These are phyloP conservation scores for Fistulifera pelliculosa DNA, from an alignment of 108 stramenopile genomes.

Conservation along the genomic window DNA sequence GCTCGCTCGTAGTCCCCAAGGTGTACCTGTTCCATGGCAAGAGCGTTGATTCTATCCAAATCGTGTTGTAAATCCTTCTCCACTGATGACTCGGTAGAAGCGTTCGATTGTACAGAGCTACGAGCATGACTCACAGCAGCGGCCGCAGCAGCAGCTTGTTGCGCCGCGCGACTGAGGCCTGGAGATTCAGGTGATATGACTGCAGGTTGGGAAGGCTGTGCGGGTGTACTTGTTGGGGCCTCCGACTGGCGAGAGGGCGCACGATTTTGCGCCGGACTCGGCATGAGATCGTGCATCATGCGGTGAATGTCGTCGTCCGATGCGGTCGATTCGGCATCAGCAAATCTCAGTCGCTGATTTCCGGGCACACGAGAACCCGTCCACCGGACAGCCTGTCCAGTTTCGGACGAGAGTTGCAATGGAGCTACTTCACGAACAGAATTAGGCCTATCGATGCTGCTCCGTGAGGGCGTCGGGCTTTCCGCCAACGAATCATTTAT, in stretches of 20 bases:
- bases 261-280: too few relatives aligned
- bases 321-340: too few relatives aligned
- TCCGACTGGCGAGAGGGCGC: too few relatives aligned
- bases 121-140: not conserved
- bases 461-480: not conserved
- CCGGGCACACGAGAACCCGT: too few relatives aligned
- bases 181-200: not conserved
- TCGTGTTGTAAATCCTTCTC: not conserved
- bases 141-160: slow-evolving; percentile 1
- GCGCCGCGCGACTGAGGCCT: not conserved
- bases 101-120: not conserved
- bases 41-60: slow-evolving; percentile 20
- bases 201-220: not conserved
- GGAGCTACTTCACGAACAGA: too few relatives aligned
- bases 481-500: not conserved
- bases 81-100: not conserved
- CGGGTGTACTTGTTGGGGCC: not conserved
- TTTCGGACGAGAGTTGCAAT: too few relatives aligned
- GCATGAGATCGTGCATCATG: too few relatives aligned
- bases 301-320: too few relatives aligned
- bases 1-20: slow-evolving; percentile 41
- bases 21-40: slow-evolving; percentile 38
- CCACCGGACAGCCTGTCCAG: too few relatives aligned
- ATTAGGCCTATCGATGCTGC: too few relatives aligned
- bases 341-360: too few relatives aligned